Evolutionary conservation across 345 rosid genomes (phyloP).

Genomic region (Odontarrhena argentea): DNA sequence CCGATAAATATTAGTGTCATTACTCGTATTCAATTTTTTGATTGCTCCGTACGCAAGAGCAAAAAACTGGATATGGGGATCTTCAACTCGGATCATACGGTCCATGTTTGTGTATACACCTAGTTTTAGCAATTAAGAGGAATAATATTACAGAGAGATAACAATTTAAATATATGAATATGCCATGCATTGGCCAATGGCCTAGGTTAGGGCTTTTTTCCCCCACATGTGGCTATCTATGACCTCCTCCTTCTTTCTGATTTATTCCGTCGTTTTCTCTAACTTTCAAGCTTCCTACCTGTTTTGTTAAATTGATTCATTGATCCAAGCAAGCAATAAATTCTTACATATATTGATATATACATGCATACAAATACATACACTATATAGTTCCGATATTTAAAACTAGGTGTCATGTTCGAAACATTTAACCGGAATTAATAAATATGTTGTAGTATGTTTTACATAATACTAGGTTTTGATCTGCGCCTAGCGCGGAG

Average conservation of each 20-base stretch:
- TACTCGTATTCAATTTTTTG: constrained; percentile 37
- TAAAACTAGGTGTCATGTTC: no score
- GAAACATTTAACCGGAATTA: no score
- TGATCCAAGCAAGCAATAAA: constrained; percentile 36
- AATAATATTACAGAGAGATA: constrained; percentile 9
- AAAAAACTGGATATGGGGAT: constrained; percentile 36
- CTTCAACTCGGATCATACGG: constrained; percentile 41
- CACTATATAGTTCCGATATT: no score
- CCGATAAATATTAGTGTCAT: constrained; percentile 30
- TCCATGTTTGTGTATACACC: constrained; percentile 35
- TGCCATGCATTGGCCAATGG: constrained; percentile 39
- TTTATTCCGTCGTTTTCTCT: constrained; percentile 30
- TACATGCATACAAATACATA: not conserved
- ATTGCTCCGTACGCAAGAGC: constrained; percentile 37
- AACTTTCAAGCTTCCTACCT: constrained; percentile 38
- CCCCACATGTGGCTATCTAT: constrained; percentile 35
- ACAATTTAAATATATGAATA: constrained; percentile 23
- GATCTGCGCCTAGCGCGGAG: no score
- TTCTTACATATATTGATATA: not conserved
- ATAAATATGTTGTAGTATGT: no score
- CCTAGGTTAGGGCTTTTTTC: constrained; percentile 28
- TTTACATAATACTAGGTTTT: no score
- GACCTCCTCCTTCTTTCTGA: constrained; percentile 26
- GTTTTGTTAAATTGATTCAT: constrained; percentile 40
- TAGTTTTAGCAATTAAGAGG: constrained; percentile 18